Evolutionary conservation across 768 basidiomycete species (phyloP).

Genomic region (Mycena capillaripes): DNA sequence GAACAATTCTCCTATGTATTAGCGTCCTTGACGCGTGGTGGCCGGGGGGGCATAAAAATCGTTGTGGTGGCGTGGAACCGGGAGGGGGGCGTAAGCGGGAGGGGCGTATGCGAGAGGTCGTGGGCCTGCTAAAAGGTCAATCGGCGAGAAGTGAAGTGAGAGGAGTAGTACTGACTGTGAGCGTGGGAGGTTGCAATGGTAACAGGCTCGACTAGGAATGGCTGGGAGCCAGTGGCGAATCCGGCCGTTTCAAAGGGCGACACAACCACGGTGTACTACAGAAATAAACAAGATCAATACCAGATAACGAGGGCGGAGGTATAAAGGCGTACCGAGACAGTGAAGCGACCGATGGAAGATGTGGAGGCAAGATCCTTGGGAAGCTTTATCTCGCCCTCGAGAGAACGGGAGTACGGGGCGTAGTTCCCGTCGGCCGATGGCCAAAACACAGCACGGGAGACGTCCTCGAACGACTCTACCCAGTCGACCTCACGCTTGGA

Average conservation of each 20-base stretch:
- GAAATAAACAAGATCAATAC: conserved; percentile 27
- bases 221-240: conserved; percentile 51
- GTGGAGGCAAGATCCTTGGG: conserved; percentile 66
- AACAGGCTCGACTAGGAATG: conserved; percentile 63
- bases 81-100: conserved; percentile 59
- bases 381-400: conserved; percentile 68
- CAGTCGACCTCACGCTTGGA: conserved; percentile 56
- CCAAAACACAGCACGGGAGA: conserved; percentile 65
- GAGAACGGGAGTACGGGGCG: conserved; percentile 51
- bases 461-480: conserved; percentile 60
- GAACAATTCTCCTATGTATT: conserved; percentile 12
- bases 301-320: neutral
- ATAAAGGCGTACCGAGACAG: conserved; percentile 57
- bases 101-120: conserved; percentile 65
- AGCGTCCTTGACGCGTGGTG: conserved; percentile 21
- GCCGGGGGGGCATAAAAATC: conserved; percentile 43
- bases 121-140: conserved; percentile 49
- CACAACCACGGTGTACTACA: conserved; percentile 65
- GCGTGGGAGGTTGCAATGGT: conserved; percentile 67
- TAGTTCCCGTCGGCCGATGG: conserved; percentile 47
- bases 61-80: conserved; percentile 45
- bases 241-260: conserved; percentile 58
- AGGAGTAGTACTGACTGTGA: conserved; percentile 37
- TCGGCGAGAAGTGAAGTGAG: neutral
- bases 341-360: conserved; percentile 65